Conservation (phyloP, 2,329 filamentous ascomycete genomes). For the Talaromyces sp. region DNA sequence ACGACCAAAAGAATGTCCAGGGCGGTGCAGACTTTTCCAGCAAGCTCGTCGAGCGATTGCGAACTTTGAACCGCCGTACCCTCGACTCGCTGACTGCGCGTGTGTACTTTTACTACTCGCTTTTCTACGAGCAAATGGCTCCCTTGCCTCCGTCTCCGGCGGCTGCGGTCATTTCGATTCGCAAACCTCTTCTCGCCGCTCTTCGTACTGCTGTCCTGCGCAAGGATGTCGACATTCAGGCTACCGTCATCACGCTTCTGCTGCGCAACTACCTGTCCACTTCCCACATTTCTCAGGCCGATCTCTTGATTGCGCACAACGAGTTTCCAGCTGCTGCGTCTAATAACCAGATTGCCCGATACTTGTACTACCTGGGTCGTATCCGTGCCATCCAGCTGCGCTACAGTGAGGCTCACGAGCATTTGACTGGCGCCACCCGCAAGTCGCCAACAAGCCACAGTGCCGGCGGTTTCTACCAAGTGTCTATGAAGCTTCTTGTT, state of each 20-base stretch:
- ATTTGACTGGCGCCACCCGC: slow-evolving; percentile 85
- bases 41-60: slow-evolving; percentile 76
- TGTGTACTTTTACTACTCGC: slow-evolving; percentile 95
- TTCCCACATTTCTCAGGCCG: slow-evolving; percentile 93
- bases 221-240: slow-evolving; percentile 96
- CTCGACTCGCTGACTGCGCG: slow-evolving; percentile 90
- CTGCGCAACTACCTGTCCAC: slow-evolving; percentile 94
- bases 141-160: slow-evolving; percentile 84
- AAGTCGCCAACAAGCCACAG: slow-evolving; percentile 89
- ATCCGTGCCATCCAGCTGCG: slow-evolving; percentile 94
- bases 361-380: slow-evolving; percentile 93
- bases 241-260: slow-evolving; percentile 87
- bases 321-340: slow-evolving; percentile 90
- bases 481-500: slow-evolving; percentile 90
- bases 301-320: slow-evolving; percentile 91
- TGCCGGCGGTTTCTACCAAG: slow-evolving; percentile 91
- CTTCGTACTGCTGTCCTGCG: slow-evolving; percentile 92
- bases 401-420: slow-evolving; percentile 94
- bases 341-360: slow-evolving; percentile 96
- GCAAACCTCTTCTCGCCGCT: slow-evolving; percentile 78
- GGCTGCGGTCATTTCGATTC: slow-evolving; percentile 79
- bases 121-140: slow-evolving; percentile 88
- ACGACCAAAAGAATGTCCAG: slow-evolving; percentile 76
- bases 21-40: slow-evolving; percentile 79
- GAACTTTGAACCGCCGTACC: slow-evolving; percentile 85